These are phyloP conservation scores for Fraxinus greggii DNA, from an alignment of 305 asterid species.

Conservation along the genomic window DNA sequence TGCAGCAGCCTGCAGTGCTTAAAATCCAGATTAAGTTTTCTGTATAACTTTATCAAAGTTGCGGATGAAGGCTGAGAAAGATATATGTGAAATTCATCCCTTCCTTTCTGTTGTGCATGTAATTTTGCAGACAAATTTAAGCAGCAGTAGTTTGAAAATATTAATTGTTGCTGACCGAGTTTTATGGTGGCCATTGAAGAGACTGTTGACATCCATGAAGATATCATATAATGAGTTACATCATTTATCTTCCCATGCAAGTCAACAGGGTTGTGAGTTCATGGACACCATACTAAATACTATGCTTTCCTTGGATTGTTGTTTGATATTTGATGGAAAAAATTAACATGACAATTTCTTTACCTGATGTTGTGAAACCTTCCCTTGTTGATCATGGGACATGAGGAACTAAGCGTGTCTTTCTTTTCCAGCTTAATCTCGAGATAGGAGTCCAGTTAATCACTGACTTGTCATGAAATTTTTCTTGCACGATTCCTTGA, in stretches of 20 bases:
- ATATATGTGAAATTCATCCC: constrained; percentile 44
- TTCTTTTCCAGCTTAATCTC: neutral
- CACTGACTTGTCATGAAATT: neutral
- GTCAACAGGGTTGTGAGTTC: constrained; percentile 27
- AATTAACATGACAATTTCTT: neutral
- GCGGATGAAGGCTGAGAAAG: constrained; percentile 45
- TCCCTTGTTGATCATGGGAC: constrained; percentile 9
- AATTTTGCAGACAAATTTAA: constrained; percentile 32
- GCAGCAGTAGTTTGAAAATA: constrained; percentile 35
- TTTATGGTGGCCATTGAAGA: constrained; percentile 56
- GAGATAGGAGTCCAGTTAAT: constrained; percentile 11
- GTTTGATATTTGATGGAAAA: constrained; percentile 38
- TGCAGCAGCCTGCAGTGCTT: constrained; percentile 38
- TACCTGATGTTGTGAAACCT: neutral
- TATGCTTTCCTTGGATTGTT: constrained; percentile 42
- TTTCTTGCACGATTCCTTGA: neutral
- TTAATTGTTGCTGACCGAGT: constrained; percentile 54
- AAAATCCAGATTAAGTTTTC: constrained; percentile 40
- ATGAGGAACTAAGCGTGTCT: neutral
- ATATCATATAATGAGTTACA: constrained; percentile 40
- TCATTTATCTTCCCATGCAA: constrained; percentile 23
- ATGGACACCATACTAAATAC: constrained; percentile 26
- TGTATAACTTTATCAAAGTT: constrained; percentile 42
- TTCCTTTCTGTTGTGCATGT: constrained; percentile 48
- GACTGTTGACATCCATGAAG: constrained; percentile 43